Conservation (phyloP, 257 asterid species). For the Solanum megistacrolobum region DNA sequence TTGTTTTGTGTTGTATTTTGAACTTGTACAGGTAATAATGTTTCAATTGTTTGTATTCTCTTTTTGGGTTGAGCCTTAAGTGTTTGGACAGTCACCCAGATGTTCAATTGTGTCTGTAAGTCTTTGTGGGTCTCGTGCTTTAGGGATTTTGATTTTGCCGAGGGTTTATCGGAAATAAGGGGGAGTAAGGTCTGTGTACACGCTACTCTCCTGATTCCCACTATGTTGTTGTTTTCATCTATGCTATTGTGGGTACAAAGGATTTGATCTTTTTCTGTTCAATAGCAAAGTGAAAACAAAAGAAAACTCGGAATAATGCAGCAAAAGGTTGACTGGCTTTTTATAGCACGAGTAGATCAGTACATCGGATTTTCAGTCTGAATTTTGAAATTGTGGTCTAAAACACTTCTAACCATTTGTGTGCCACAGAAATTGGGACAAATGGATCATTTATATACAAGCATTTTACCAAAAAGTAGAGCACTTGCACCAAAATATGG, state of each 20-base stretch:
- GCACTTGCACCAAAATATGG: neutral
- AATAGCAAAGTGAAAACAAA: neutral
- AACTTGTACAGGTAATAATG: neutral
- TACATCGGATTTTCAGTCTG: neutral
- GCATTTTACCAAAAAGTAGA: neutral
- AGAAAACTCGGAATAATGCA: neutral
- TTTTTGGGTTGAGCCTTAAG: neutral
- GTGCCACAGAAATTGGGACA: neutral
- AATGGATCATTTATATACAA: neutral
- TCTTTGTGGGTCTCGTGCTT: neutral
- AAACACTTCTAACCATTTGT: neutral
- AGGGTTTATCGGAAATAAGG: neutral
- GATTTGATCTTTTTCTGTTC: neutral
- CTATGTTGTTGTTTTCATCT: neutral
- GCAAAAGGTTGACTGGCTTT: neutral
- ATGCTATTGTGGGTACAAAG: neutral
- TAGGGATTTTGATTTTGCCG: neutral
- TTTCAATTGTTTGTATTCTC: neutral
- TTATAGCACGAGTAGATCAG: neutral
- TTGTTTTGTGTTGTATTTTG: neutral
- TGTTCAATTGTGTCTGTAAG: neutral
- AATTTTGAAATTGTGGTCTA: neutral
- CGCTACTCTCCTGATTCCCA: neutral
- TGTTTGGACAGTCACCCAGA: neutral
- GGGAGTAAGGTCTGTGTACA: neutral